A percentile compares a stretch with the other conserved stretches of the same genome.
These are phyloP conservation scores for Lepidium didymum DNA, from an alignment of 345 rosid species.

Conservation along the genomic window DNA sequence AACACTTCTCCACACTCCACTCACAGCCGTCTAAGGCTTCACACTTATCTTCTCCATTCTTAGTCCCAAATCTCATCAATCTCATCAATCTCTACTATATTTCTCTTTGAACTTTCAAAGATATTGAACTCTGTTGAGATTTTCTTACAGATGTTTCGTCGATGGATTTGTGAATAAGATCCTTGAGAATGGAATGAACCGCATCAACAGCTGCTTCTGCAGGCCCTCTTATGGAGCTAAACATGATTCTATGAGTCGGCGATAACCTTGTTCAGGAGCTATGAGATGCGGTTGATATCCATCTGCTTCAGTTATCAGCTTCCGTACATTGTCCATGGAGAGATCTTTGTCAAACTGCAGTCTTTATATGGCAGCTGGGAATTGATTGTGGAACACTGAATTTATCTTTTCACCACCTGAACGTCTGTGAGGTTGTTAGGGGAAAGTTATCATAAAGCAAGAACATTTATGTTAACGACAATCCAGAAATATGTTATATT, in stretches of 20 bases:
- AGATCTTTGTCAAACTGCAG: constrained; percentile 89
- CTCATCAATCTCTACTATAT: too few species aligned
- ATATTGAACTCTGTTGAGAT: neutral
- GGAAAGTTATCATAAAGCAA: neutral
- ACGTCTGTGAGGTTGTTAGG: constrained; percentile 50
- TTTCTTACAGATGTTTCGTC: constrained; percentile 51
- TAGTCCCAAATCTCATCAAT: too few species aligned
- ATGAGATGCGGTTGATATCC: constrained; percentile 98
- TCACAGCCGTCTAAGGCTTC: too few species aligned
- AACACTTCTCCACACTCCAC: too few species aligned
- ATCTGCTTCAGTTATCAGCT: constrained; percentile 93
- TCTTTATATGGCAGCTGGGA: constrained; percentile 86
- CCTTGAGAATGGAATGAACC: constrained; percentile 83
- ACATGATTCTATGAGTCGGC: too few species aligned
- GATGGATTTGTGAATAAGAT: constrained; percentile 72
- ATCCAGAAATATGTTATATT: neutral
- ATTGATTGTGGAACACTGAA: constrained; percentile 71
- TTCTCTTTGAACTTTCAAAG: neutral
- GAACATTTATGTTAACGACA: neutral
- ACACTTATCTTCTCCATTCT: too few species aligned
- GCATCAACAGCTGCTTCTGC: constrained; percentile 99
- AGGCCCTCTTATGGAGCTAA: constrained; percentile 79
- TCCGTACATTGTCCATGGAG: constrained; percentile 75
- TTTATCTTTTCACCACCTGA: constrained; percentile 95
- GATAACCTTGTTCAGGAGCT: too few species aligned